Base-by-base conservation (phyloP, 305 asterid genomes). In the Fraxinus latifolia region DNA sequence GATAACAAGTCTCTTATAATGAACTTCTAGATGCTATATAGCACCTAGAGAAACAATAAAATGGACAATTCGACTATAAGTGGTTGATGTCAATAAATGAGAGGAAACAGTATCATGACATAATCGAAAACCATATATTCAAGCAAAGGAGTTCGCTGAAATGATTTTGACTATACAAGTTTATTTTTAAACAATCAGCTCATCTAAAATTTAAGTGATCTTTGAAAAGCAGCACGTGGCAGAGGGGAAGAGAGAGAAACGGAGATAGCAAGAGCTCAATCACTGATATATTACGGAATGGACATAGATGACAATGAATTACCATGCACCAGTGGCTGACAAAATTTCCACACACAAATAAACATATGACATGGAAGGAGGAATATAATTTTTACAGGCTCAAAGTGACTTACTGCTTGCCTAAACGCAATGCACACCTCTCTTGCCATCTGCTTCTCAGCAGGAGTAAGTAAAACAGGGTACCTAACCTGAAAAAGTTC, bases 391-490 rank as follows among this genome's bases (percentile, higher is more conserved):
- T 34, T 37, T 31, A 58, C 7, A 53, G 80, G 29, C 81, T 62
- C 6, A 70, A 67, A 77, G 58, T 75, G 44, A 90, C 99, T 94
- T 90, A 95, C 97, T 79, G 91, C 91, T 93, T 95, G 99, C 85
- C 94, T 91, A 83, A 95, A 94, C 47, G 99, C 99, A 15, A 91
- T 88, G 93, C 99, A 95, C 79, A 95, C 97, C 77, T 95, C 98
- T 90, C 99, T 91, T 31, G 98, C 90, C 96, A 95, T 92, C 89
- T 95, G 96, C 87, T 95, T 95, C 89, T 95, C 98, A 36, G 89
- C 15, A 81, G 98, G 99, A 80, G 99, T 95, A 79, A 95, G 97
- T 62, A 95, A 87, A 87, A 95, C 99, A 70, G 99, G 99, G 90
- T 95, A 95, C 36, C 99, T 87, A 65, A 95, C 98, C 99, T 95